Base-by-base conservation (phyloP, 1,284 basidiomycete species). In the Takashimella tepidaria region DNA sequence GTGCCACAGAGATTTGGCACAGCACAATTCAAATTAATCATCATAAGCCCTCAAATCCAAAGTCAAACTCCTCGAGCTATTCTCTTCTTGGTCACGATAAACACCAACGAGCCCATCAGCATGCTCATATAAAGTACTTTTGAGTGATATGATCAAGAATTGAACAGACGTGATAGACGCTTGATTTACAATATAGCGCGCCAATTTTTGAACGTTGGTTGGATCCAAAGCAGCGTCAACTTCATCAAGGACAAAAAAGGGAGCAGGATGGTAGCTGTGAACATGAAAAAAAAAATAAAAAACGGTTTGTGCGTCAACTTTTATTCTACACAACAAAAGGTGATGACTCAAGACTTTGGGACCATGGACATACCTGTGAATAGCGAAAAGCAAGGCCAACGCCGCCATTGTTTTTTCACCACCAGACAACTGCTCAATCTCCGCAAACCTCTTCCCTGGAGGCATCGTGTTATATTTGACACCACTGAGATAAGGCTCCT, bases 381-480 rank as follows among this genome's bases (percentile, higher is more conserved):
- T 96, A 12, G 95, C 92, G 69, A 98, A 98, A 24, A 98, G 80
- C 19, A 99, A 79, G 0, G 95, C 93, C 19, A 98, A 79, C 5
- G 96, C 95, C 3, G 96, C 96, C 59, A 98, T 95, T 0, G 95
- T 98, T 79, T 98, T 98, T 74, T 99, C 96, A 22, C 96, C 96
- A 50, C 95, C 96, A 0, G 92, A 98, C 4, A 98, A 79, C 72
- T 98, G 93, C 57, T 98, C 93, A 89, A 98, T 98, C 73, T 98
- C 96, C 60, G 93, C 83, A 81, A 98, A 98, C 5, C 92, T 88
- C 74, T 99, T 99, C 85, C 98, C 95, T 0, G 93, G 93, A 0
- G 95, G 95, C 89, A 98, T 98, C 1, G 93, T 92, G 71, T 97
- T 93, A 72, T 98, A 98, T 74, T 95, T 96, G 77, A 98, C 90